Evolutionary conservation across 805 yeast genomes (phyloP).

Genomic region (Metschnikowia lachancei): DNA sequence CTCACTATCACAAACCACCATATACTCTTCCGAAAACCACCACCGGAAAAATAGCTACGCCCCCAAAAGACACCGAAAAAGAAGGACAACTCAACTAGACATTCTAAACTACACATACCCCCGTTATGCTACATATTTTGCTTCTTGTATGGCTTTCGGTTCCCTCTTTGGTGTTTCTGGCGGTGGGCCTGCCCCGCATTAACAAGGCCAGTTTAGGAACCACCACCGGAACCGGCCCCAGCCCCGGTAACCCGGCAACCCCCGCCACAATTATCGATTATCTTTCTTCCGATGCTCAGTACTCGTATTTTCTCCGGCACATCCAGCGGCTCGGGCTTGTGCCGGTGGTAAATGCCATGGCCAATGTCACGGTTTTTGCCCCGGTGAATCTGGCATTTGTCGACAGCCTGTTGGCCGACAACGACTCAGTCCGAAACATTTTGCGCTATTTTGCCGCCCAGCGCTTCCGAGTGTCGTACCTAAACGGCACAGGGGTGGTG

Average conservation of each 20-base stretch:
- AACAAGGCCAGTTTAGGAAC: background rate
- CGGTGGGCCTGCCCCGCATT: slow-evolving; percentile 14
- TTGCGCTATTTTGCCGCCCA: slow-evolving; percentile 36
- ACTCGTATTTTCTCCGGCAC: slow-evolving; percentile 57
- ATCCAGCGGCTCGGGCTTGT: slow-evolving; percentile 63
- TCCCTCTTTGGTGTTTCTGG: slow-evolving; percentile 8
- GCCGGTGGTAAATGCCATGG: slow-evolving; percentile 56
- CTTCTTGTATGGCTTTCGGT: slow-evolving; percentile 6
- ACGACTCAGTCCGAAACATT: slow-evolving; percentile 15
- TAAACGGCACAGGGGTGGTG: slow-evolving; percentile 25
- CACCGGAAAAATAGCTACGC: too few species aligned
- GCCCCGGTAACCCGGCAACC: background rate
- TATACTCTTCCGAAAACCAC: too few species aligned
- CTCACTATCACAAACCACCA: too few species aligned
- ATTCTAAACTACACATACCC: background rate
- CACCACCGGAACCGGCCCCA: background rate
- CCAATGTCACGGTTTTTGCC: slow-evolving; percentile 71
- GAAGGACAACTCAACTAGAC: background rate
- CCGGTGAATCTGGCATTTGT: slow-evolving; percentile 78
- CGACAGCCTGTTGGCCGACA: slow-evolving; percentile 20
- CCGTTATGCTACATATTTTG: background rate
- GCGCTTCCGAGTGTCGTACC: slow-evolving; percentile 31
- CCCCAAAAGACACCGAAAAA: background rate
- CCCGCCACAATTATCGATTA: slow-evolving; percentile 61
- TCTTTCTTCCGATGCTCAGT: slow-evolving; percentile 65